phyloP scores from a whole-genome alignment of 169 alveolate genomes.

The Plasmodium inui region DNA sequence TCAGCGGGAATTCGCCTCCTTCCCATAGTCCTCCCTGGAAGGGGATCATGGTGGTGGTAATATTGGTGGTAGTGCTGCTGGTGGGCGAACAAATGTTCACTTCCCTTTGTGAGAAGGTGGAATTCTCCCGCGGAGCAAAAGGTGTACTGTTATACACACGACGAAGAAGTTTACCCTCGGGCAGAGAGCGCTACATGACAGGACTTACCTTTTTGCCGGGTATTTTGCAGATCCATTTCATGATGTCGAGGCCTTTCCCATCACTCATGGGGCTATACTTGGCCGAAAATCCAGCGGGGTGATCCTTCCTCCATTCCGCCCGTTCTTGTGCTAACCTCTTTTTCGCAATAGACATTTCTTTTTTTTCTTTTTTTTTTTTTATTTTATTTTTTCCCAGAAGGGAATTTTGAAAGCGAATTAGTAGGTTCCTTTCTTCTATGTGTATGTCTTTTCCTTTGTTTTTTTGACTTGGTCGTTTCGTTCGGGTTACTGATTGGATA shows the following conservation, averaged over 20 bases:
- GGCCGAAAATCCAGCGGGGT: slow-evolving; percentile 98
- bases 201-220: slow-evolving; percentile 96
- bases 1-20: slow-evolving; percentile 97
- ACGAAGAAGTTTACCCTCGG: not conserved
- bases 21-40: slow-evolving; percentile 94
- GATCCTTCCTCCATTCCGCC: slow-evolving; percentile 97
- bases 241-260: slow-evolving; percentile 92
- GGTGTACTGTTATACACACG: not conserved
- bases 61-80: too few relatives aligned
- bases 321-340: slow-evolving; percentile 94
- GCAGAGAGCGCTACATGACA: not conserved
- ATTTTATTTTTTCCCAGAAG: not conserved
- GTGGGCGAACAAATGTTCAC: not conserved
- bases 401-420: not conserved
- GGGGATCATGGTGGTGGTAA: too few relatives aligned
- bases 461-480: not conserved
- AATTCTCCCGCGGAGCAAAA: not conserved
- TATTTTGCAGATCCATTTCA: slow-evolving; percentile 97
- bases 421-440: not conserved
- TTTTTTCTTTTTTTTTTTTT: not conserved
- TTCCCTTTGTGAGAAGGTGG: not conserved
- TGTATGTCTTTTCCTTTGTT: not conserved
- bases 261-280: slow-evolving; percentile 94
- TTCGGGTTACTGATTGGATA: not conserved
- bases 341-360: slow-evolving; percentile 88